These are phyloP conservation scores for Paraphaeosphaeria minitans DNA, from an alignment of 2,329 filamentous ascomycete genomes.

Conservation along the genomic window DNA sequence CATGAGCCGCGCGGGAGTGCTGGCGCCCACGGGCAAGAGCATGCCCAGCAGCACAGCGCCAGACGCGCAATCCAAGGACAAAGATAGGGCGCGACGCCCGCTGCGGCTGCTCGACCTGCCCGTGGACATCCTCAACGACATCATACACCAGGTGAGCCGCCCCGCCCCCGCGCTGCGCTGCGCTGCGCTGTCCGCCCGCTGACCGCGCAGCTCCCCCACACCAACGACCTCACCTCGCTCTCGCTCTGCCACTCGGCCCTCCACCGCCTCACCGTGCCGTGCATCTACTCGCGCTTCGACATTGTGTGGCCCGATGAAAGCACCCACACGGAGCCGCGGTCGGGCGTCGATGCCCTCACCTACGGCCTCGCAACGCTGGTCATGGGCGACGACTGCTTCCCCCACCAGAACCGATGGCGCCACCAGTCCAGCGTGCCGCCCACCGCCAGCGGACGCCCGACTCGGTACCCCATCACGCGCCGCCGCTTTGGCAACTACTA, in stretches of 20 bases:
- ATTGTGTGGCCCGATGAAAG: slow-evolving; percentile 84
- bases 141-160: slow-evolving; percentile 72
- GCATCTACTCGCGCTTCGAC: slow-evolving; percentile 84
- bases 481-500: slow-evolving; percentile 72
- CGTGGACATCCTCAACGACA: slow-evolving; percentile 76
- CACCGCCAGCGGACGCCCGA: slow-evolving; percentile 18
- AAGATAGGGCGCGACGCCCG: slow-evolving; percentile 57
- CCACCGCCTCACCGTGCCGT: slow-evolving; percentile 74
- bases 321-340: slow-evolving; percentile 66
- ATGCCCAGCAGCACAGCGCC: slow-evolving; percentile 48
- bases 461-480: slow-evolving; percentile 44
- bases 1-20: slow-evolving; percentile 16
- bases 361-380: slow-evolving; percentile 82
- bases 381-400: slow-evolving; percentile 70
- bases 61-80: slow-evolving; percentile 46
- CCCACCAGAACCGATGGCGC: slow-evolving; percentile 47
- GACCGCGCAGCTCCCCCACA: slow-evolving; percentile 69
- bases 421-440: slow-evolving; percentile 12
- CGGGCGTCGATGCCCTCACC: slow-evolving; percentile 80
- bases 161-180: neutral
- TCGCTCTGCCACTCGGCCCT: slow-evolving; percentile 79
- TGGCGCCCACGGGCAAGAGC: slow-evolving; percentile 11
- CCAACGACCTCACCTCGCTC: slow-evolving; percentile 79
- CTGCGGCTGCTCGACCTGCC: slow-evolving; percentile 75
- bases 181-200: slow-evolving; percentile 5